A percentile compares a stretch with the other conserved stretches of the same genome.
phyloP scores from a whole-genome alignment of 345 rosid species.

The Melastoma malabathricum region DNA sequence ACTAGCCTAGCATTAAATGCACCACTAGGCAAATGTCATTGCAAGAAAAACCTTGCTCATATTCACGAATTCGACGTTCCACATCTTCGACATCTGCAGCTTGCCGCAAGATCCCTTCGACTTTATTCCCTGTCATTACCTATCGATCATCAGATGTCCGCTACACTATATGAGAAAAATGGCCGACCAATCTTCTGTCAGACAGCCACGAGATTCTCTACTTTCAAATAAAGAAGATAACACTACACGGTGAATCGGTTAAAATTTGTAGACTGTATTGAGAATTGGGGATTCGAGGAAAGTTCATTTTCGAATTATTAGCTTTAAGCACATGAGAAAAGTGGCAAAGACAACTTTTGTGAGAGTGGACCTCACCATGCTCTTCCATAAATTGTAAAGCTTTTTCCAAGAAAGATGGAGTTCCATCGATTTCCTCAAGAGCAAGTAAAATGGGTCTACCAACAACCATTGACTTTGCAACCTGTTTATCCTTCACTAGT shows the following conservation, averaged over 20 bases:
- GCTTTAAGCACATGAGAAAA: slow-evolving; percentile 2
- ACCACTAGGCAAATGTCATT: not conserved
- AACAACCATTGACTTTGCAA: slow-evolving; percentile 36
- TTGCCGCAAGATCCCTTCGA: slow-evolving; percentile 94
- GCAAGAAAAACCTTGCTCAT: slow-evolving; percentile 64
- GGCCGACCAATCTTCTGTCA: too few species aligned
- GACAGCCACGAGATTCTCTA: too few species aligned
- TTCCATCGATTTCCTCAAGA: slow-evolving; percentile 89
- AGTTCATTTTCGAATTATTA: not conserved
- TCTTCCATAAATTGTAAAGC: slow-evolving; percentile 87
- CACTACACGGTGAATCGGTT: too few species aligned
- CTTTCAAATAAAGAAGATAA: too few species aligned
- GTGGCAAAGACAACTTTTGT: not conserved
- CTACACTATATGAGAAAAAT: not conserved
- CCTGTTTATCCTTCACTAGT: slow-evolving; percentile 51
- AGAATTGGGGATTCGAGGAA: too few species aligned
- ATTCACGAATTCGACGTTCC: slow-evolving; percentile 74
- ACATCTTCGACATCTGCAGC: slow-evolving; percentile 99
- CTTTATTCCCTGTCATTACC: slow-evolving; percentile 51
- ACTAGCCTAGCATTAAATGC: slow-evolving; percentile 1
- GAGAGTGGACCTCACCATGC: slow-evolving; percentile 41
- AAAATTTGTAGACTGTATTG: too few species aligned
- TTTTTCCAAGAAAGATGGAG: slow-evolving; percentile 97
- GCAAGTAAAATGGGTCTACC: slow-evolving; percentile 92
- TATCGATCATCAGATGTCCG: slow-evolving; percentile 15